Conservation (phyloP, 73 alveolate species). For the Effrenium voratum region DNA sequence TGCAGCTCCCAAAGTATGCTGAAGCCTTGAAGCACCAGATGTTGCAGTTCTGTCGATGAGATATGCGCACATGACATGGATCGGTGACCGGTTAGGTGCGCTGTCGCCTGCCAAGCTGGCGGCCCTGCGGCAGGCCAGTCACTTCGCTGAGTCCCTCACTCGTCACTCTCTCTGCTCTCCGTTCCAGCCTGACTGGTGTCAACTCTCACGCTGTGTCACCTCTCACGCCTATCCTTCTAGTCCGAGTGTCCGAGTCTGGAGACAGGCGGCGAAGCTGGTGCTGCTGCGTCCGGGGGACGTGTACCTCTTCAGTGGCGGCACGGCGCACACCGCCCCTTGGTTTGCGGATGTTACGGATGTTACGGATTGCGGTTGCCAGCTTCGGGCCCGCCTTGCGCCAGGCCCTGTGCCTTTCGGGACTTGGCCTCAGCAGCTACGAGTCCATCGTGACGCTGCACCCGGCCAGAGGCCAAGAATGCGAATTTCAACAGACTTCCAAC, state of each 20-base stretch:
- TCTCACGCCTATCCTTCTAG: no score
- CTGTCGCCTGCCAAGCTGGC: conserved; percentile 33
- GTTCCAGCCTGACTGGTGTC: no score
- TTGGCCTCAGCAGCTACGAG: conserved; percentile 83
- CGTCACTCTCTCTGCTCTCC: no score
- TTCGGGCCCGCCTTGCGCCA: neutral
- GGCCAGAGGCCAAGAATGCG: neutral
- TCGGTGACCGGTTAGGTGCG: no score
- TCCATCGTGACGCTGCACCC: conserved; percentile 82
- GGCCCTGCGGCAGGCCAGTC: conserved; percentile 81
- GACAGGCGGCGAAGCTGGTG: conserved; percentile 47
- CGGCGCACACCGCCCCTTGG: conserved; percentile 60
- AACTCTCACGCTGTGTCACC: no score
- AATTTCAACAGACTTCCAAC: neutral
- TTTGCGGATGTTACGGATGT: no score
- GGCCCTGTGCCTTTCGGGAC: conserved; percentile 67
- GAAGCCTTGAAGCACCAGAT: no score
- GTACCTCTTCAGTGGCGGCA: conserved; percentile 86
- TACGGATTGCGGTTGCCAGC: no score
- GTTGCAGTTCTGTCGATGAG: no score
- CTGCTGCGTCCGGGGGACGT: conserved; percentile 75
- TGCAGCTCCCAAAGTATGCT: no score
- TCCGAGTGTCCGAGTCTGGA: neutral
- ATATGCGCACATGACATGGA: no score
- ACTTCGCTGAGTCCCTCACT: no score